phyloP scores from a whole-genome alignment of 495 filamentous ascomycete genomes.

The Aspergillus conjunctus region DNA sequence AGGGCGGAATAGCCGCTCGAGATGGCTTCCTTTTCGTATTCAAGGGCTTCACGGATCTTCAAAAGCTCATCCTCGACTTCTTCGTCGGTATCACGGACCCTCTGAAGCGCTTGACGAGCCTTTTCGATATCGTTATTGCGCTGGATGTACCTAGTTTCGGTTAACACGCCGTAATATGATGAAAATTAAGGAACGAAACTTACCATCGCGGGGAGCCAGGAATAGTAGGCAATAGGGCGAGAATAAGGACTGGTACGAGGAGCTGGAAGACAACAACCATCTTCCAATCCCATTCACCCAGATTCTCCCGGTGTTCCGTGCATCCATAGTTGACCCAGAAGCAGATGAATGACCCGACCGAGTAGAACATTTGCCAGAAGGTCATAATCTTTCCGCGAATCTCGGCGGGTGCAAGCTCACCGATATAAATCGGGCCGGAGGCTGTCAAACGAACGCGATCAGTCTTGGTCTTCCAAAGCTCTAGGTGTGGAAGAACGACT shows the following conservation, averaged over 20 bases:
- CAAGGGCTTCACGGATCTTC: conserved; percentile 59
- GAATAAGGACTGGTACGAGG: conserved; percentile 55
- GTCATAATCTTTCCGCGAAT: conserved; percentile 66
- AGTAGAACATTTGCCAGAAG: conserved; percentile 71
- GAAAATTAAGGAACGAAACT: not conserved
- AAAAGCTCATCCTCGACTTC: conserved; percentile 61
- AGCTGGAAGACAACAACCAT: conserved; percentile 66
- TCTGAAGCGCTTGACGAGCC: conserved; percentile 50
- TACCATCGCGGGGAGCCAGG: conserved; percentile 62
- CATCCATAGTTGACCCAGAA: conserved; percentile 63
- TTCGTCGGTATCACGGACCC: conserved; percentile 58
- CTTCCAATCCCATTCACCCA: conserved; percentile 65
- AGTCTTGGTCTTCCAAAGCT: not conserved
- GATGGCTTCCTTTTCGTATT: conserved; percentile 64
- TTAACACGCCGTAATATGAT: not conserved
- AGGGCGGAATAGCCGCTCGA: conserved; percentile 56
- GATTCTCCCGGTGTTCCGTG: conserved; percentile 48
- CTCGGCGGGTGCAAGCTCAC: conserved; percentile 58
- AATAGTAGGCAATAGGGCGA: conserved; percentile 54
- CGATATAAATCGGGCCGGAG: conserved; percentile 63
- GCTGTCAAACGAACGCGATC: conserved; percentile 31
- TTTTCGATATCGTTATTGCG: conserved; percentile 55
- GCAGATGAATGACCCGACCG: conserved; percentile 63
- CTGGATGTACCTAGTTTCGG: conserved; percentile 50
- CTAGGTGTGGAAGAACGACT: conserved; percentile 22